Percentiles rank a stretch among this genome's conserved stretches.
phyloP scores from a whole-genome alignment of 768 basidiomycete species.

The Russula lepida region DNA sequence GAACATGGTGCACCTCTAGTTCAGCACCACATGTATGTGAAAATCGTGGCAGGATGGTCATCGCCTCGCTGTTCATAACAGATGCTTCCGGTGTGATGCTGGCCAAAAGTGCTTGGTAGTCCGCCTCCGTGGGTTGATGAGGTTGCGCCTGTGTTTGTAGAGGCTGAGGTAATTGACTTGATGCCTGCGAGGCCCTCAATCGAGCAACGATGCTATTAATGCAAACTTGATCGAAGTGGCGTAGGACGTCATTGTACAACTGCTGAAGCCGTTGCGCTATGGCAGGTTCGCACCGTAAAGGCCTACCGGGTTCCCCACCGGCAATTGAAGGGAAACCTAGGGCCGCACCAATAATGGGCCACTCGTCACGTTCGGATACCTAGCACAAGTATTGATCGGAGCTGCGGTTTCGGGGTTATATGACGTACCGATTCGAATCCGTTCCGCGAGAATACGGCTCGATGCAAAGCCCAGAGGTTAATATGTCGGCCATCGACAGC shows the following conservation, averaged over 20 bases:
- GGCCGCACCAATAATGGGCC: slow-evolving; percentile 4
- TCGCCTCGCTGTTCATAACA: not conserved
- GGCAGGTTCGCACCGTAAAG: not conserved
- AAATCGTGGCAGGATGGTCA: slow-evolving; percentile 12
- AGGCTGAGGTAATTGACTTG: not conserved
- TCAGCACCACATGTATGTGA: slow-evolving; percentile 13
- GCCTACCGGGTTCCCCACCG: not conserved
- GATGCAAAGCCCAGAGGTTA: slow-evolving; percentile 8
- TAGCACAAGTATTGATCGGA: not conserved
- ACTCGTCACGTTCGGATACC: slow-evolving; percentile 9
- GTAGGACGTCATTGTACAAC: not conserved
- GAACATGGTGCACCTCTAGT: slow-evolving; percentile 9
- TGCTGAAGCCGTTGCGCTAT: slow-evolving; percentile 7
- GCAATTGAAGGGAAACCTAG: slow-evolving; percentile 4
- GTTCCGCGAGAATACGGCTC: not conserved
- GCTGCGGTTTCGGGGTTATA: not conserved
- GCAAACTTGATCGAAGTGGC: slow-evolving; percentile 10
- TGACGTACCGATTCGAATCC: slow-evolving; percentile 8
- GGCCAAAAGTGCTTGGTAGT: slow-evolving; percentile 8
- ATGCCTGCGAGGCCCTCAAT: not conserved
- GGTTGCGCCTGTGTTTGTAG: slow-evolving; percentile 1
- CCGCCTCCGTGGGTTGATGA: slow-evolving; percentile 10
- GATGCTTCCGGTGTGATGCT: not conserved
- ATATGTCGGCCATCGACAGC: not conserved
- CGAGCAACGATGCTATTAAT: not conserved